A percentile compares a stretch with the other conserved stretches of the same genome.
phyloP scores from a whole-genome alignment of 495 filamentous ascomycete species.

The Penicillium paradoxum region DNA sequence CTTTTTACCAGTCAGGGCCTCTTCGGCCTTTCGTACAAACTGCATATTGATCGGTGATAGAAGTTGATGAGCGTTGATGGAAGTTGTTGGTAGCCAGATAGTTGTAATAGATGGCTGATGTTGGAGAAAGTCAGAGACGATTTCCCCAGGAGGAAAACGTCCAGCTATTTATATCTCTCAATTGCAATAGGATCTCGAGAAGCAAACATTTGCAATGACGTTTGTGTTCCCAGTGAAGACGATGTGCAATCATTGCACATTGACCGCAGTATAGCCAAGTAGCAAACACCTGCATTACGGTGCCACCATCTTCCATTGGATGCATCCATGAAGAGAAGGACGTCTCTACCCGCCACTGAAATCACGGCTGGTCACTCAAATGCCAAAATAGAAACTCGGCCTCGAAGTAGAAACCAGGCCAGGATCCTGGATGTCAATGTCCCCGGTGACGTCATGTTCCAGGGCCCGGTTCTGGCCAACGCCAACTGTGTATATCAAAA shows the following conservation, averaged over 20 bases:
- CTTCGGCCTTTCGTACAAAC: constrained; percentile 11
- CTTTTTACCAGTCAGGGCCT: constrained; percentile 8
- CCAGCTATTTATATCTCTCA: background rate
- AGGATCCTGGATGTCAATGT: background rate
- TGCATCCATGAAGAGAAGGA: too few relatives aligned
- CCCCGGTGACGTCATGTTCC: background rate
- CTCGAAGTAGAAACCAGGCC: background rate
- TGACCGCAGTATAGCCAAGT: background rate
- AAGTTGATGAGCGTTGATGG: background rate
- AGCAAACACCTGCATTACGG: background rate
- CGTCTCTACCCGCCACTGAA: background rate
- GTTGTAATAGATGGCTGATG: background rate
- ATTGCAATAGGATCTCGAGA: background rate
- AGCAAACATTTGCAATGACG: background rate
- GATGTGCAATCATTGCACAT: background rate
- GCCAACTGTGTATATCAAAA: background rate
- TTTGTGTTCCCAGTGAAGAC: background rate
- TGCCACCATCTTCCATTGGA: background rate
- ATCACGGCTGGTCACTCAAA: background rate
- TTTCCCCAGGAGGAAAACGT: too few relatives aligned
- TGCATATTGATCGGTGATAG: constrained; percentile 1
- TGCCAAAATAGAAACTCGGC: background rate
- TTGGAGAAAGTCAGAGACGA: background rate
- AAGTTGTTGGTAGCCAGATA: background rate
- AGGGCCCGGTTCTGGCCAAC: background rate